Percentiles rank a stretch among this genome's conserved stretches.
Evolutionary conservation across 768 basidiomycete genomes (phyloP).

Genomic region (Phylloporus sp.): DNA sequence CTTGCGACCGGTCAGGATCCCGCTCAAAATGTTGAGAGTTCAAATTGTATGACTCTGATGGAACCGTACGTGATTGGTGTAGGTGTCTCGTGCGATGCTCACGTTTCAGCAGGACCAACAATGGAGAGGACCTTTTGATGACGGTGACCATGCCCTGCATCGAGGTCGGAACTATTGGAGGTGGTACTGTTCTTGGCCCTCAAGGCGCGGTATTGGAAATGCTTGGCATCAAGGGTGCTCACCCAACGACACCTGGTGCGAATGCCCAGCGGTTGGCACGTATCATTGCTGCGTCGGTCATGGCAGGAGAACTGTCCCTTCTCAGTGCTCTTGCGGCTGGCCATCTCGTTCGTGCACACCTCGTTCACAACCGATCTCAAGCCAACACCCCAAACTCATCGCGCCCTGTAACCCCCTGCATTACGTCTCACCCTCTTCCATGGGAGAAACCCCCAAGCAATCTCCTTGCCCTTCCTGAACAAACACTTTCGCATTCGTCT

Average conservation of each 20-base stretch:
- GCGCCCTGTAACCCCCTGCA: conserved; percentile 58
- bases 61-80: conserved; percentile 66
- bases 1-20: conserved; percentile 98
- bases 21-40: conserved; percentile 98
- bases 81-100: conserved; percentile 1
- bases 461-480: conserved; percentile 2
- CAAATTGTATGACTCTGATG: conserved; percentile 98
- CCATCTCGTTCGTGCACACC: conserved; percentile 89
- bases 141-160: conserved; percentile 98
- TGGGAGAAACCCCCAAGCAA: conserved; percentile 25
- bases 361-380: conserved; percentile 86
- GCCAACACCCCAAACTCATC: conserved; percentile 72
- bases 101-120: conserved; percentile 60
- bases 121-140: conserved; percentile 86
- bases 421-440: conserved; percentile 13
- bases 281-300: conserved; percentile 87
- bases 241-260: conserved; percentile 79
- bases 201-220: conserved; percentile 89
- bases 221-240: conserved; percentile 90
- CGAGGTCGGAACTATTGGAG: conserved; percentile 97
- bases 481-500: conserved; percentile 30
- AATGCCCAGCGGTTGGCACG: conserved; percentile 89
- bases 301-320: conserved; percentile 95
- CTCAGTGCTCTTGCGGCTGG: conserved; percentile 92
- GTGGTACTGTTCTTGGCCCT: conserved; percentile 89